A percentile compares a stretch with the other conserved stretches of the same genome.
Evolutionary conservation across 257 asterid genomes (phyloP).

Genomic region (Lithospermum erythrorhizon): DNA sequence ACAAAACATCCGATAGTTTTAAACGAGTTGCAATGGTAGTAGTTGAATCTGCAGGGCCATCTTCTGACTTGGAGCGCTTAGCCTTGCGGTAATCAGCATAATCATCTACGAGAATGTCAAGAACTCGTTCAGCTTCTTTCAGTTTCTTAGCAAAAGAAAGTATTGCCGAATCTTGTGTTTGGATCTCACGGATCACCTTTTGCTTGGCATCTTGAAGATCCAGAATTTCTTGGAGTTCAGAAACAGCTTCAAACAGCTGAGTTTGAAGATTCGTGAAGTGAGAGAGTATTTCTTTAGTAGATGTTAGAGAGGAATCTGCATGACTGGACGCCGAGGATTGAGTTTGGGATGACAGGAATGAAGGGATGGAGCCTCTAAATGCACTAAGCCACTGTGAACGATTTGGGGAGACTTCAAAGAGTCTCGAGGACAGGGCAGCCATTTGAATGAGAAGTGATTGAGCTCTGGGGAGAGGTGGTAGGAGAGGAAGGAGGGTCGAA

Average conservation of each 20-base stretch:
- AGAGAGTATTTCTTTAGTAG: constrained; percentile 58
- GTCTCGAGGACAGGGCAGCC: constrained; percentile 72
- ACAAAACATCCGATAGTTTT: constrained; percentile 58
- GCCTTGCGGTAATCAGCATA: constrained; percentile 64
- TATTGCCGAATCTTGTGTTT: constrained; percentile 43
- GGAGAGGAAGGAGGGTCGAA: constrained; percentile 75
- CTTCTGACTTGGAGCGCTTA: constrained; percentile 45
- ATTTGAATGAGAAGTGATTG: constrained; percentile 72
- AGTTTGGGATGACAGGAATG: constrained; percentile 53
- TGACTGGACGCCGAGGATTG: constrained; percentile 32
- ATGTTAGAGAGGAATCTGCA: constrained; percentile 21
- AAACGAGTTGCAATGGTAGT: constrained; percentile 64
- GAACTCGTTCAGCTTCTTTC: constrained; percentile 60
- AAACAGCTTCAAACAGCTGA: constrained; percentile 77
- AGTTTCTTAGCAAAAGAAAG: constrained; percentile 70
- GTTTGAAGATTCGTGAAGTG: constrained; percentile 55
- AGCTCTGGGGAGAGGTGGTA: constrained; percentile 88
- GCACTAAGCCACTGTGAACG: constrained; percentile 44
- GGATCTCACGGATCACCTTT: constrained; percentile 51
- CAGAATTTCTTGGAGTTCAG: constrained; percentile 81
- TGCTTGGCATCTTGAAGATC: constrained; percentile 84
- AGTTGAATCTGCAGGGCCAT: constrained; percentile 23
- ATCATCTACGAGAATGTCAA: constrained; percentile 75
- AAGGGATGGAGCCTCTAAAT: constrained; percentile 66
- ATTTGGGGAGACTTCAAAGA: constrained; percentile 39